These are phyloP conservation scores for Berberis thunbergii DNA, from an alignment of 164 flowering plant genomes.

Conservation along the genomic window DNA sequence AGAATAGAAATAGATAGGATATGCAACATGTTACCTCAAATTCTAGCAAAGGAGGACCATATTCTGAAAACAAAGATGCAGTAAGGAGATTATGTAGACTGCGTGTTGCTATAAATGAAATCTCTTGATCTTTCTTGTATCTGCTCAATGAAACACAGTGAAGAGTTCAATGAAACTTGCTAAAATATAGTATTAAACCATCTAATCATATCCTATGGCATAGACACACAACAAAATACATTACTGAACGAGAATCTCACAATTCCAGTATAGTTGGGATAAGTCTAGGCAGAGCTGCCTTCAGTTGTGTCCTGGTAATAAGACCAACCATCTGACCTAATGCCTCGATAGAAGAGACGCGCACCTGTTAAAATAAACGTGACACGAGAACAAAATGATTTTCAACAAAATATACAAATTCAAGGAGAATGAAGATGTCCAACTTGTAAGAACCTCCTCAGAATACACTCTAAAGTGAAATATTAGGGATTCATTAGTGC, in stretches of 20 bases:
- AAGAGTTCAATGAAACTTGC: background rate
- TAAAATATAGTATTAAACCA: background rate
- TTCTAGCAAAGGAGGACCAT: constrained; percentile 93
- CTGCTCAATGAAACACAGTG: constrained; percentile 23
- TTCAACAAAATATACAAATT: background rate
- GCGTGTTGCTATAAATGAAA: constrained; percentile 63
- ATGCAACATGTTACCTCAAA: constrained; percentile 55
- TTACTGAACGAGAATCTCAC: constrained; percentile 33
- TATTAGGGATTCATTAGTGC: no score
- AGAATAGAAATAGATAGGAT: background rate
- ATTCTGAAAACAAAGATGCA: constrained; percentile 73
- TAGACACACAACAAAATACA: background rate
- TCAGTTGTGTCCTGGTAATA: constrained; percentile 59
- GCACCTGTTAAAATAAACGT: constrained; percentile 42
- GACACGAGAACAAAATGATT: constrained; percentile 1
- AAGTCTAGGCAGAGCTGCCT: constrained; percentile 78
- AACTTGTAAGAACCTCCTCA: no score
- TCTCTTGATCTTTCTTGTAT: constrained; percentile 78
- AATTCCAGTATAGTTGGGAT: constrained; percentile 79
- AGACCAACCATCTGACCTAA: constrained; percentile 97
- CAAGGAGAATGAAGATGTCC: no score
- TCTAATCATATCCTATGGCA: background rate
- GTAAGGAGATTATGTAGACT: constrained; percentile 65
- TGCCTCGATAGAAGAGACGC: constrained; percentile 78
- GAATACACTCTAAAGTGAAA: no score